A percentile compares a stretch with the other conserved stretches of the same genome.
Evolutionary conservation across 2,329 filamentous ascomycete species (phyloP).

Genomic region (Xylaria multiplex): DNA sequence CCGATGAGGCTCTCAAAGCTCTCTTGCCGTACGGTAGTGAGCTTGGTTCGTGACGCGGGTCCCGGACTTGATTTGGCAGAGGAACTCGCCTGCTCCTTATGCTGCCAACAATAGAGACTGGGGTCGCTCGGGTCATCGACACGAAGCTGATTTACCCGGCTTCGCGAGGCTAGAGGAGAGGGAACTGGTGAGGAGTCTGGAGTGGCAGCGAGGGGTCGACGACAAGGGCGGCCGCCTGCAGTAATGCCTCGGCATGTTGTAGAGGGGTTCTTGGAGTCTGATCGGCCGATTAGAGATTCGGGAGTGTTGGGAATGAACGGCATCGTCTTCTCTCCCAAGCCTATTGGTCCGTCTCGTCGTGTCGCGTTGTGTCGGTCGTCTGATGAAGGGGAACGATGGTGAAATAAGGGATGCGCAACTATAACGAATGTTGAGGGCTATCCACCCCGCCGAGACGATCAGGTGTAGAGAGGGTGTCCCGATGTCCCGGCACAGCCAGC

Average conservation of each 20-base stretch:
- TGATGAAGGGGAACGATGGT: not conserved
- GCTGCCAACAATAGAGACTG: slow-evolving; percentile 90
- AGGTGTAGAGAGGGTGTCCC: slow-evolving; percentile 6
- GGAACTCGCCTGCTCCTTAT: slow-evolving; percentile 81
- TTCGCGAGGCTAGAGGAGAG: slow-evolving; percentile 42
- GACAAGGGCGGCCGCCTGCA: slow-evolving; percentile 81
- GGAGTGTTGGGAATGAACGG: slow-evolving; percentile 78
- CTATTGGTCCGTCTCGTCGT: not conserved
- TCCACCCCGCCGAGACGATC: slow-evolving; percentile 3
- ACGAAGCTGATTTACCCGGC: slow-evolving; percentile 49
- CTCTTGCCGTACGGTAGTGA: slow-evolving; percentile 71
- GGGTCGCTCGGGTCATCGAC: slow-evolving; percentile 65
- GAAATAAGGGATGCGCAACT: not conserved
- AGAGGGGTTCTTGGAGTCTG: slow-evolving; percentile 84
- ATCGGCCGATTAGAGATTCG: slow-evolving; percentile 79
- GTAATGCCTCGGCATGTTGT: slow-evolving; percentile 92
- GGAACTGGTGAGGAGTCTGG: slow-evolving; percentile 47
- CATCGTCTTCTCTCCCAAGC: slow-evolving; percentile 56
- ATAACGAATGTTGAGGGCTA: not conserved
- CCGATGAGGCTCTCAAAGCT: slow-evolving; percentile 91
- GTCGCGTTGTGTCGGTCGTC: not conserved
- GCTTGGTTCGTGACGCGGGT: slow-evolving; percentile 55
- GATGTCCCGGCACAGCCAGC: slow-evolving; percentile 26
- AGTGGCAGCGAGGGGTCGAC: slow-evolving; percentile 71
- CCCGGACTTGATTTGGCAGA: slow-evolving; percentile 59